Conservation (phyloP, 1,284 basidiomycete genomes). For the Cutaneotrichosporon cutaneum region DNA sequence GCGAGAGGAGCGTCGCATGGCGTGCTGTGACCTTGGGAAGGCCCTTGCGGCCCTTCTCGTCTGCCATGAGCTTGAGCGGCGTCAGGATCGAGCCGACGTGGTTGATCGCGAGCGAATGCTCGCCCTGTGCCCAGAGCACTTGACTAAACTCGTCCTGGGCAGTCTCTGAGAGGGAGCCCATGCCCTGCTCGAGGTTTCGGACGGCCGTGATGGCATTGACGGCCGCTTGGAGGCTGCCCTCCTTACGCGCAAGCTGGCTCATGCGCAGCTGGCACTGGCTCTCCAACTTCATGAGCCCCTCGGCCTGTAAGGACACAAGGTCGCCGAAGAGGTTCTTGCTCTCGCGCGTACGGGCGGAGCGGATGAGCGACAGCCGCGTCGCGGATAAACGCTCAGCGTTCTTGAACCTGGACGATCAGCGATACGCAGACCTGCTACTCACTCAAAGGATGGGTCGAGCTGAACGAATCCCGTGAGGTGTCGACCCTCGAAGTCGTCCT, state of each 20-base stretch:
- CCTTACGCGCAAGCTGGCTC: conserved; percentile 70
- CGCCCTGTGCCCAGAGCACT: conserved; percentile 83
- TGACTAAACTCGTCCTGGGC: conserved; percentile 70
- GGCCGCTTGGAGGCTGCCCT: conserved; percentile 73
- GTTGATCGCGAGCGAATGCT: conserved; percentile 79
- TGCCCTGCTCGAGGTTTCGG: conserved; percentile 60
- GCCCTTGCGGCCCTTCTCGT: not conserved
- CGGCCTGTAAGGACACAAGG: conserved; percentile 61
- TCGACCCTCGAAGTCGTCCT: conserved; percentile 48
- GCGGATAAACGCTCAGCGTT: conserved; percentile 76
- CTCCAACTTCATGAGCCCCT: conserved; percentile 63
- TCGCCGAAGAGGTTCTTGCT: conserved; percentile 61
- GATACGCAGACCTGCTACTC: conserved; percentile 39
- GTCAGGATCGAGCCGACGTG: conserved; percentile 55
- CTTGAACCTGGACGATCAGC: conserved; percentile 61
- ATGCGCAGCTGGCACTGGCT: conserved; percentile 68
- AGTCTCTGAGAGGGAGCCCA: conserved; percentile 53
- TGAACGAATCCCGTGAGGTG: conserved; percentile 57
- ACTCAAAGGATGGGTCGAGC: conserved; percentile 66
- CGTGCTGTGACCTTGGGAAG: conserved; percentile 7
- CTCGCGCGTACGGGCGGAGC: conserved; percentile 65
- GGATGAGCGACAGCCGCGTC: conserved; percentile 78
- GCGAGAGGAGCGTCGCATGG: conserved; percentile 15
- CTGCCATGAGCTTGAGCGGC: not conserved
- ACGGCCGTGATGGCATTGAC: conserved; percentile 80